phyloP scores from a whole-genome alignment of 192 early-diverging fungal genomes.

The Linnemannia schmuckeri region DNA sequence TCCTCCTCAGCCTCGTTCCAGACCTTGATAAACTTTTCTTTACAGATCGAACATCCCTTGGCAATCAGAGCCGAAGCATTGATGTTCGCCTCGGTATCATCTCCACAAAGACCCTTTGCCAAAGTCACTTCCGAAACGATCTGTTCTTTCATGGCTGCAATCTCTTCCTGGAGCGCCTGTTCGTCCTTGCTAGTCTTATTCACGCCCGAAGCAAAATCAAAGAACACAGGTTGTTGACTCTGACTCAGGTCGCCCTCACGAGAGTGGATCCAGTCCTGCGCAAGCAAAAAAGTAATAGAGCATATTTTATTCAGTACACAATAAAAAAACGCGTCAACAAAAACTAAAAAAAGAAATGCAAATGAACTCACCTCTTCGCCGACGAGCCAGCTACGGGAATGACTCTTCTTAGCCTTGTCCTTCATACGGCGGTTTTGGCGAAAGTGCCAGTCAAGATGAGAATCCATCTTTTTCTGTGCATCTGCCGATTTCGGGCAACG shows the following conservation, averaged over 20 bases:
- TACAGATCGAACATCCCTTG: conserved; percentile 80
- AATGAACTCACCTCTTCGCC: conserved; percentile 63
- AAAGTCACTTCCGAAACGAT: conserved; percentile 39
- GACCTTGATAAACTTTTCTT: conserved; percentile 78
- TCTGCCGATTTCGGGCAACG: conserved; percentile 77
- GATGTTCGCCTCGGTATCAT: conserved; percentile 53
- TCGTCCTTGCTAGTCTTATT: conserved; percentile 48
- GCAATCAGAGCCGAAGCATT: conserved; percentile 61
- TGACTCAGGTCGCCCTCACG: conserved; percentile 54
- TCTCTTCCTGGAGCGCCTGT: conserved; percentile 38
- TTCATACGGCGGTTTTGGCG: conserved; percentile 90
- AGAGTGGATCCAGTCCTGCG: conserved; percentile 61
- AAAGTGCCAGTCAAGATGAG: conserved; percentile 97
- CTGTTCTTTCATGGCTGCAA: conserved; percentile 41
- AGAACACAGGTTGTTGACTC: conserved; percentile 51
- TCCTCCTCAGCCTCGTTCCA: conserved; percentile 85
- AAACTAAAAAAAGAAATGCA: background rate
- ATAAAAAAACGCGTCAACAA: conserved; percentile 4
- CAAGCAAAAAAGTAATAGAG: background rate
- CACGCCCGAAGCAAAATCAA: conserved; percentile 40
- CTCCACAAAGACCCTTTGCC: conserved; percentile 19
- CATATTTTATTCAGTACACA: background rate
- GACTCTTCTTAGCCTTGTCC: conserved; percentile 85
- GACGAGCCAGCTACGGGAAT: conserved; percentile 91
- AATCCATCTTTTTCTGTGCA: conserved; percentile 81